Percentiles rank a stretch among this genome's conserved stretches.
Conservation (phyloP, 495 filamentous ascomycete species). For the Aspergillus kassunensis region DNA sequence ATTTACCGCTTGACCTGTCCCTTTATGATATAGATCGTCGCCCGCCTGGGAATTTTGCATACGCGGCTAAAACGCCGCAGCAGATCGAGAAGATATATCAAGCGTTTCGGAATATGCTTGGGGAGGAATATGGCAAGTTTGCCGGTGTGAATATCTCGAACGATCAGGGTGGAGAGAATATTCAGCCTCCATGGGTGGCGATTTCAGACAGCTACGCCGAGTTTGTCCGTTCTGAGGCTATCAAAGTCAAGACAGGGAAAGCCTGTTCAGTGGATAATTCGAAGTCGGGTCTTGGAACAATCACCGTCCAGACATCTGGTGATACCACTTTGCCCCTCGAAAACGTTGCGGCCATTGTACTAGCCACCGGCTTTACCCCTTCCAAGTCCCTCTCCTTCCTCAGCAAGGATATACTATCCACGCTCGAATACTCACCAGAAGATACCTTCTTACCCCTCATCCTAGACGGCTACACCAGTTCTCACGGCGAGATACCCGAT, state of each 20-base stretch:
- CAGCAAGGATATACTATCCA: slow-evolving; percentile 47
- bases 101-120: slow-evolving; percentile 53
- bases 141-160: slow-evolving; percentile 16
- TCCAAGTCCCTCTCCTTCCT: slow-evolving; percentile 58
- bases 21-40: slow-evolving; percentile 67
- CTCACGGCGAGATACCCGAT: slow-evolving; percentile 55
- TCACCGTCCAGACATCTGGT: slow-evolving; percentile 31
- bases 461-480: slow-evolving; percentile 61
- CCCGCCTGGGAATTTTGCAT: slow-evolving; percentile 48
- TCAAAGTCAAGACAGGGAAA: slow-evolving; percentile 41
- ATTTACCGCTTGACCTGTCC: slow-evolving; percentile 71
- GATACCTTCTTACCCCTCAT: slow-evolving; percentile 63
- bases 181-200: slow-evolving; percentile 58
- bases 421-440: slow-evolving; percentile 50
- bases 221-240: slow-evolving; percentile 63
- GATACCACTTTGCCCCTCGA: slow-evolving; percentile 37
- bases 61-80: slow-evolving; percentile 56
- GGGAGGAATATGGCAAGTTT: slow-evolving; percentile 53
- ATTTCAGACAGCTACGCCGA: slow-evolving; percentile 68
- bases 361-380: slow-evolving; percentile 75
- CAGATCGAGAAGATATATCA: slow-evolving; percentile 48
- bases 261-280: slow-evolving; percentile 19
- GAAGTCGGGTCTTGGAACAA: slow-evolving; percentile 21
- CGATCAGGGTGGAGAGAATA: slow-evolving; percentile 18
- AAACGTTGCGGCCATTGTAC: slow-evolving; percentile 61